Evolutionary conservation across 2,329 filamentous ascomycete genomes (phyloP), one percentile per base, ranked within the genome.

Genomic region (Epichloe festucae): DNA sequence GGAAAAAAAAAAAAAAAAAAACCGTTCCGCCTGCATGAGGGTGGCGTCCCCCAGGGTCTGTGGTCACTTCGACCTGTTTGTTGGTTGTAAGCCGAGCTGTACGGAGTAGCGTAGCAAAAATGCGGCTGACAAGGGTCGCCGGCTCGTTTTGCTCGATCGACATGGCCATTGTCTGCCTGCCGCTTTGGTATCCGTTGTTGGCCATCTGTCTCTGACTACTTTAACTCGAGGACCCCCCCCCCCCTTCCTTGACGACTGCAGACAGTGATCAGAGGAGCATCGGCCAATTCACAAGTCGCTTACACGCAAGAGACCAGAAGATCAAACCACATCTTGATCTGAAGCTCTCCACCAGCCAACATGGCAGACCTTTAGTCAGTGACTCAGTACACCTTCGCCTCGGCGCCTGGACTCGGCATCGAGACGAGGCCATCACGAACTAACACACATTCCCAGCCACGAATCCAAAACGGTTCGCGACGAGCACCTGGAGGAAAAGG

Each of bases 401-500:
- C 19, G 10, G 11, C 7, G 8, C 2, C 17, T 23, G 14, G 4
- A 41, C 34, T 35, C 17, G 19, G 21, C 14, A 27, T 15, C 14
- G 3, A 34, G 7, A 21, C 39, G 5, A 35, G 12, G 14, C 21
- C 1, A 19, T 40, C 14, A 40, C 27, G 54, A 15, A 40, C 27
- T 55, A 15, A 56, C 53, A 36, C 14, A 15, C 4, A 8, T 27
- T 7, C 14, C 35, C 38, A 58, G 57, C 38, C 19, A 54, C 8
- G 55, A 54, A 14, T 50, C 53, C 53, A 60, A 58, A 52, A 46
- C 47, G 49, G 48, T 7, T 39, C 51, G 46, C 31, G 52, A 55
- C 34, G 55, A 58, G 44, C 48, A 54, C 43, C 52, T 60, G 48
- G 64, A 63, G 50, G 63, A 66, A 46, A 62, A 63, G 46, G 58